A percentile compares a stretch with the other conserved stretches of the same genome.
Conservation (phyloP, 2,329 filamentous ascomycete species). For the Arachnomyces sp. region DNA sequence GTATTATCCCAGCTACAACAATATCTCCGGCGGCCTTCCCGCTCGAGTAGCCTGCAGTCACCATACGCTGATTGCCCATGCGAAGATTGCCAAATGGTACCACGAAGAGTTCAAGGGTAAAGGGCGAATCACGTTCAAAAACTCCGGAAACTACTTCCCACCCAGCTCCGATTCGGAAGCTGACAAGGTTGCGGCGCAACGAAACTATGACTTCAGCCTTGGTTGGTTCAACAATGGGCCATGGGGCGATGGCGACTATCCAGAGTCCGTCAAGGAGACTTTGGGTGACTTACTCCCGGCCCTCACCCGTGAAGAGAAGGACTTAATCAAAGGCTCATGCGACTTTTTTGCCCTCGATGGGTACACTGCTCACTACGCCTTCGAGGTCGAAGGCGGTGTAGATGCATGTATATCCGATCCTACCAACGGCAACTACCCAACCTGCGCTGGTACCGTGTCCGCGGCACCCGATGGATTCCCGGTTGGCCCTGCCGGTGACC, state of each 20-base stretch:
- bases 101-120: slow-evolving; percentile 38
- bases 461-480: slow-evolving; percentile 36
- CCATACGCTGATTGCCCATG: slow-evolving; percentile 35
- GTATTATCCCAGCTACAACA: slow-evolving; percentile 39
- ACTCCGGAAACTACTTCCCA: slow-evolving; percentile 35
- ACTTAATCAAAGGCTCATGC: slow-evolving; percentile 39
- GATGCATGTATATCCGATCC: slow-evolving; percentile 38
- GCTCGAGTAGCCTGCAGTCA: slow-evolving; percentile 40
- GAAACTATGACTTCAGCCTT: slow-evolving; percentile 30
- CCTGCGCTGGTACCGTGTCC: slow-evolving; percentile 35
- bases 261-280: slow-evolving; percentile 14
- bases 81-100: slow-evolving; percentile 38
- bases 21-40: slow-evolving; percentile 30
- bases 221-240: slow-evolving; percentile 32
- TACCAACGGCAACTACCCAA: slow-evolving; percentile 37
- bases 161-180: slow-evolving; percentile 28
- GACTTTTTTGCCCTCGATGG: slow-evolving; percentile 48
- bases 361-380: slow-evolving; percentile 45
- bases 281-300: slow-evolving; percentile 12
- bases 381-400: slow-evolving; percentile 36
- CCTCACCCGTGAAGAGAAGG: slow-evolving; percentile 39
- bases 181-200: slow-evolving; percentile 29
- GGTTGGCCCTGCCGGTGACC: slow-evolving; percentile 42
- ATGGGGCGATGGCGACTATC: slow-evolving; percentile 32
- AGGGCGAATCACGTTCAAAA: slow-evolving; percentile 37